Conservation (phyloP, 2,329 filamentous ascomycete species). For the Rhinocladiella similis region DNA sequence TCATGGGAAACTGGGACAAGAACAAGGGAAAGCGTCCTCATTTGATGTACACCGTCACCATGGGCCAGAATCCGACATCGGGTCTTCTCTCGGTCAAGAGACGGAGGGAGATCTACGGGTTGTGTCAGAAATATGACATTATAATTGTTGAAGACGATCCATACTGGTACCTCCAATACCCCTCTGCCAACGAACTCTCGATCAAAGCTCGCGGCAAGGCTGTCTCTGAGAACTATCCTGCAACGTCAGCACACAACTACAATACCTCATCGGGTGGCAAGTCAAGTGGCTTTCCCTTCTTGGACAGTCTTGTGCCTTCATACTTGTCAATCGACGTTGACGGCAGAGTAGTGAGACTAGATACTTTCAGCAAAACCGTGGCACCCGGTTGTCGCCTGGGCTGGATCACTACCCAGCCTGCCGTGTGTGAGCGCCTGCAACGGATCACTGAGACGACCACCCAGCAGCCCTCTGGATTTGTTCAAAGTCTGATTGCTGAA, state of each 20-base stretch:
- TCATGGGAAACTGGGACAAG: constrained; percentile 80
- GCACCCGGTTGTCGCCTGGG: constrained; percentile 87
- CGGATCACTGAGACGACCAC: constrained; percentile 77
- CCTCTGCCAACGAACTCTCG: constrained; percentile 60
- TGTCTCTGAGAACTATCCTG: constrained; percentile 36
- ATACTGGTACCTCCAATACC: constrained; percentile 93
- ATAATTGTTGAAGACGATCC: constrained; percentile 93
- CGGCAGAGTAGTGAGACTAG: constrained; percentile 83
- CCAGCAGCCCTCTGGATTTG: constrained; percentile 85
- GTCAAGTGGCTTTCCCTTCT: constrained; percentile 70
- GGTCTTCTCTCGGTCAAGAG: constrained; percentile 72
- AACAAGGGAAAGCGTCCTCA: constrained; percentile 73
- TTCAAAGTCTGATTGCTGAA: constrained; percentile 78
- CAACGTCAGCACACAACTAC: constrained; percentile 36
- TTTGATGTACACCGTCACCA: constrained; percentile 87
- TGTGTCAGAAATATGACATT: constrained; percentile 82
- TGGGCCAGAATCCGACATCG: constrained; percentile 87
- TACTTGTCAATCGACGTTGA: constrained; percentile 80
- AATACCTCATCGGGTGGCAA: constrained; percentile 42
- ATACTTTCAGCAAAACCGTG: constrained; percentile 92
- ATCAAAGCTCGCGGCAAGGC: constrained; percentile 31
- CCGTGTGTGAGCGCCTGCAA: constrained; percentile 69
- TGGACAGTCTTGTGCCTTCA: constrained; percentile 80
- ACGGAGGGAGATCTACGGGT: constrained; percentile 73
- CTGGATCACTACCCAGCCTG: constrained; percentile 85